These are phyloP conservation scores for Triadica sebifera DNA, from an alignment of 345 rosid genomes.

Conservation along the genomic window DNA sequence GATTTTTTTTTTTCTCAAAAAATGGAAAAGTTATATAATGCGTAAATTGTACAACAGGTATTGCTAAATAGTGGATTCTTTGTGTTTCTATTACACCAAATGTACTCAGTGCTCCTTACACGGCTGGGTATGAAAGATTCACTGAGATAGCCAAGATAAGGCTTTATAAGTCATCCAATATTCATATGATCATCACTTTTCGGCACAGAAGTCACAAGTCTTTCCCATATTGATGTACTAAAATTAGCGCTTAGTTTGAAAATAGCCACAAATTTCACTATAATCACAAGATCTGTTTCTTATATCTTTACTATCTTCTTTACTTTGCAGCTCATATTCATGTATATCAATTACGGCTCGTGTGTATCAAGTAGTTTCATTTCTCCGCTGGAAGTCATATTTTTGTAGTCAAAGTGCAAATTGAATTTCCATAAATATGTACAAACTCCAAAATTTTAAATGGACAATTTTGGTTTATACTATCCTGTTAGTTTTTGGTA, in stretches of 20 bases:
- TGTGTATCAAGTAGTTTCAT: background rate
- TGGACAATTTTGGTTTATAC: background rate
- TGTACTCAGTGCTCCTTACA: constrained; percentile 69
- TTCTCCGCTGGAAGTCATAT: background rate
- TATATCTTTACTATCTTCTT: no score
- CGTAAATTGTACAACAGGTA: constrained; percentile 46
- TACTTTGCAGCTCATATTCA: no score
- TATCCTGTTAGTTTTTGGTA: no score
- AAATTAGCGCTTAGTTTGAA: background rate
- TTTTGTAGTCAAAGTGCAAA: background rate
- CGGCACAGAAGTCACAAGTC: no score
- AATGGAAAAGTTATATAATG: background rate
- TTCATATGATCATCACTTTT: background rate
- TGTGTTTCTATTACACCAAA: constrained; percentile 72
- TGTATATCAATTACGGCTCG: background rate
- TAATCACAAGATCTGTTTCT: no score
- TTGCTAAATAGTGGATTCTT: constrained; percentile 80
- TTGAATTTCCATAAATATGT: background rate
- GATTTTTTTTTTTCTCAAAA: background rate
- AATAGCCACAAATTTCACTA: no score
- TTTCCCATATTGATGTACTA: background rate
- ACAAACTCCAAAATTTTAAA: background rate
- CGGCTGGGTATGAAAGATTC: constrained; percentile 78
- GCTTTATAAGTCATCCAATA: constrained; percentile 25
- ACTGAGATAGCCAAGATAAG: constrained; percentile 65